These are phyloP conservation scores for Rhizophora mangle DNA, from an alignment of 345 rosid species.

Conservation along the genomic window DNA sequence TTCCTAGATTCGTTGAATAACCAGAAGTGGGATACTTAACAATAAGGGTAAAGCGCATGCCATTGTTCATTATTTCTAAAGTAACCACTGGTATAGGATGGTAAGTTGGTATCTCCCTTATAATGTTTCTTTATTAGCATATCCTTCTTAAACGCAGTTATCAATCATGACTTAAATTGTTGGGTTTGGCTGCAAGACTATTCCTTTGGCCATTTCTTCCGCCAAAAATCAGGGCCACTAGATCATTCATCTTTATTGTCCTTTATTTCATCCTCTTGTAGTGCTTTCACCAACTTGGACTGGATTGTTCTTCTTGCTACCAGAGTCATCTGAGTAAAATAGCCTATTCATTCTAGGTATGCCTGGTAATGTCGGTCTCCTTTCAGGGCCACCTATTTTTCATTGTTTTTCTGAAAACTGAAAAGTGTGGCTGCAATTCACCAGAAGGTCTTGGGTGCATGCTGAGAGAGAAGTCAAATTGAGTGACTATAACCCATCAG, in stretches of 20 bases:
- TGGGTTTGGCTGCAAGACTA: constrained; percentile 15
- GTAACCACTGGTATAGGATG: too few relatives aligned
- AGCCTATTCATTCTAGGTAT: constrained; percentile 12
- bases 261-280: background rate
- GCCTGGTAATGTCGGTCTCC: constrained; percentile 24
- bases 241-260: constrained; percentile 14
- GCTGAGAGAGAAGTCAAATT: constrained; percentile 20
- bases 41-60: too few relatives aligned
- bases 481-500: constrained; percentile 26
- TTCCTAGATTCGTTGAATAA: too few relatives aligned
- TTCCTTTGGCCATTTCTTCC: background rate
- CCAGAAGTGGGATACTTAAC: too few relatives aligned
- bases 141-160: background rate
- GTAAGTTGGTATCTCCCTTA: background rate
- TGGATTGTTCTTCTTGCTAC: constrained; percentile 9
- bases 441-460: constrained; percentile 1
- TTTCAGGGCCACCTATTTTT: constrained; percentile 28
- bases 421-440: constrained; percentile 26
- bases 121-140: constrained; percentile 7
- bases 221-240: constrained; percentile 5
- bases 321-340: constrained; percentile 9
- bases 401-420: constrained; percentile 5
- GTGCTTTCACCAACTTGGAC: constrained; percentile 22
- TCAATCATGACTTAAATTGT: constrained; percentile 8
- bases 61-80: too few relatives aligned